Conservation (phyloP, 2,329 filamentous ascomycete genomes). For the Aspergillus texensis region DNA sequence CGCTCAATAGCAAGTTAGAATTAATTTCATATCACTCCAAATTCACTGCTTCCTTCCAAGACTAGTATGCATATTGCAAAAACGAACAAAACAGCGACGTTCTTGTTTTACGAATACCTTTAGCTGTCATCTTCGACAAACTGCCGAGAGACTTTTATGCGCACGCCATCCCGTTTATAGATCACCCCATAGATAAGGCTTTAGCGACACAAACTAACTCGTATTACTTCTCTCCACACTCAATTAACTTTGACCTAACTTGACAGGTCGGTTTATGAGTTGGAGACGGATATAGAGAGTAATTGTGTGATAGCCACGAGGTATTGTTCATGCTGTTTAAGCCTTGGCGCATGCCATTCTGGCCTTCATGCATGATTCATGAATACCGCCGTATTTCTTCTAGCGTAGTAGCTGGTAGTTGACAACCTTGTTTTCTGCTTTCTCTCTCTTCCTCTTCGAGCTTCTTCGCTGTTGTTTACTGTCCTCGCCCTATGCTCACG, state of each 20-base stretch:
- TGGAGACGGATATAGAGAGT: not conserved
- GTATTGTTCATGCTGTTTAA: not conserved
- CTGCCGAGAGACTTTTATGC: slow-evolving; percentile 15
- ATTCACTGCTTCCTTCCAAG: not conserved
- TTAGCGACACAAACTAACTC: not conserved
- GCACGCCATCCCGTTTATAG: slow-evolving; percentile 17
- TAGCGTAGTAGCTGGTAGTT: not conserved
- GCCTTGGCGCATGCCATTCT: not conserved
- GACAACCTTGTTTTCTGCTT: not conserved
- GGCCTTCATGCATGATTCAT: not conserved
- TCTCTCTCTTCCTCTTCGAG: too few species aligned
- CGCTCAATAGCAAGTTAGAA: not conserved
- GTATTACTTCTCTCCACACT: slow-evolving; percentile 8
- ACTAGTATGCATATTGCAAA: not conserved
- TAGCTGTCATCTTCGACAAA: not conserved
- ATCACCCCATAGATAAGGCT: slow-evolving; percentile 14
- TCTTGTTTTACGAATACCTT: not conserved
- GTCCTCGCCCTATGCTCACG: not conserved
- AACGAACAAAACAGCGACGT: not conserved
- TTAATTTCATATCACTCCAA: not conserved
- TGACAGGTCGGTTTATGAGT: not conserved
- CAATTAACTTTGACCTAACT: not conserved
- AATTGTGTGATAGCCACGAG: not conserved
- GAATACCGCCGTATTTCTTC: not conserved
- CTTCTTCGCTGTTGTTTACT: too few species aligned